Conservation (phyloP, 352 stramenopile genomes). For the Pythium folliculosum region DNA sequence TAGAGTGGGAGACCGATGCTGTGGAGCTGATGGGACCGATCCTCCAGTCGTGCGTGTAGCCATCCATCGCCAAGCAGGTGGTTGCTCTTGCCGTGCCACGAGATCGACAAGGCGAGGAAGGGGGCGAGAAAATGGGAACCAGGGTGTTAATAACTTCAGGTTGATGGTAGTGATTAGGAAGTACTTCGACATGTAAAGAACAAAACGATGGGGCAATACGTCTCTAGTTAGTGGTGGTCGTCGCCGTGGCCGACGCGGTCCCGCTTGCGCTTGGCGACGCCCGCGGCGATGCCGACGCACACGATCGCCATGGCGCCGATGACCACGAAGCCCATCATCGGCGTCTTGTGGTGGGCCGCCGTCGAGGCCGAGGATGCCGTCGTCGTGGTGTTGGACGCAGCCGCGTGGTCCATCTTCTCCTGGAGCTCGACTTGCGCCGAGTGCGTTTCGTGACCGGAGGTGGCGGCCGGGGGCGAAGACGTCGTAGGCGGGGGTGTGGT, state of each 20-base stretch:
- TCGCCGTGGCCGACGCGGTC: background rate
- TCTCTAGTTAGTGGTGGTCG: no score
- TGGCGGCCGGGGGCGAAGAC: background rate
- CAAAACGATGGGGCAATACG: no score
- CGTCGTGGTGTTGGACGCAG: background rate
- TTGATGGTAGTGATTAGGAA: no score
- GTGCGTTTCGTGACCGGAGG: background rate
- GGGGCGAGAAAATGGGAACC: no score
- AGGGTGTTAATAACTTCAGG: no score
- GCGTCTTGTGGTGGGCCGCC: constrained; percentile 16
- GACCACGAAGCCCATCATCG: constrained; percentile 12
- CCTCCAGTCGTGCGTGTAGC: no score
- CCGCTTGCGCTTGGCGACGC: constrained; percentile 14
- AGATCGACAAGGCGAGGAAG: no score
- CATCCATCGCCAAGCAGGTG: no score
- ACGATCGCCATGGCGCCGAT: constrained; percentile 23
- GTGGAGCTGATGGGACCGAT: no score
- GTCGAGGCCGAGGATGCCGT: background rate
- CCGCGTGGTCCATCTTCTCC: constrained; percentile 3
- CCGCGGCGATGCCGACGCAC: constrained; percentile 19
- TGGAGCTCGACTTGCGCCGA: constrained; percentile 4
- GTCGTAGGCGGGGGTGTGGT: background rate
- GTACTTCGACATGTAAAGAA: no score
- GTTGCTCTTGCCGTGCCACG: no score
- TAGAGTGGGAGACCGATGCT: no score